A percentile compares a stretch with the other conserved stretches of the same genome.
These are phyloP conservation scores for Drosera spatulata DNA, from an alignment of 179 eudicot species.

Conservation along the genomic window DNA sequence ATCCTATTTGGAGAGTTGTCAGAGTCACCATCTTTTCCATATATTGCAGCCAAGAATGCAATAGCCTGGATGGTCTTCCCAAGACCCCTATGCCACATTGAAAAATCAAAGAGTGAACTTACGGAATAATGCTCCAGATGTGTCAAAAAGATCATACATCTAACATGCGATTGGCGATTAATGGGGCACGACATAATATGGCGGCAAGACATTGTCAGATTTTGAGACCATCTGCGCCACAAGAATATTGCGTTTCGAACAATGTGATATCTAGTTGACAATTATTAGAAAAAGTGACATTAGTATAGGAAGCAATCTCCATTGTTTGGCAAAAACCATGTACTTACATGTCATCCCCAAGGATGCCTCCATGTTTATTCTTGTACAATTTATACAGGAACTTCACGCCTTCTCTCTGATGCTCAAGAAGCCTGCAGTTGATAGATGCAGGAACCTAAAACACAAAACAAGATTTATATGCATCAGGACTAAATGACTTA, in stretches of 20 bases:
- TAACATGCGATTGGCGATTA: too few species aligned
- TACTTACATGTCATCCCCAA: conserved; percentile 98
- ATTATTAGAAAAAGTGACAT: too few species aligned
- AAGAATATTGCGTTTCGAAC: too few species aligned
- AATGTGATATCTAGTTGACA: too few species aligned
- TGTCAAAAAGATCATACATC: background rate
- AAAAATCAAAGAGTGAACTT: conserved; percentile 2
- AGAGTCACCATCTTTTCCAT: conserved; percentile 58
- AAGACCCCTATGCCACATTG: conserved; percentile 58
- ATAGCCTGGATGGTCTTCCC: conserved; percentile 98
- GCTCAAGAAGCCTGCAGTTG: conserved; percentile 84
- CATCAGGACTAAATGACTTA: background rate
- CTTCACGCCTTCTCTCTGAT: conserved; percentile 80
- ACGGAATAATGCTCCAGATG: too few species aligned
- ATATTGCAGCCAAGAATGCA: conserved; percentile 97
- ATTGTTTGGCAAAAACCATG: too few species aligned
- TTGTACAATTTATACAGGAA: conserved; percentile 71
- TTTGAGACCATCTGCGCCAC: too few species aligned
- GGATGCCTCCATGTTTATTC: conserved; percentile 89
- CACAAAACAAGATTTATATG: background rate
- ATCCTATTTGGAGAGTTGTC: conserved; percentile 12
- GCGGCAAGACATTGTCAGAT: too few species aligned
- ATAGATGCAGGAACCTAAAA: conserved; percentile 86
- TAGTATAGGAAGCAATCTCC: too few species aligned
- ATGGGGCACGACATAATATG: too few species aligned